Percentiles rank a stretch among this genome's conserved stretches.
Conservation (phyloP, 768 basidiomycete genomes). For the Rhodosporidiobolus odoratus region DNA sequence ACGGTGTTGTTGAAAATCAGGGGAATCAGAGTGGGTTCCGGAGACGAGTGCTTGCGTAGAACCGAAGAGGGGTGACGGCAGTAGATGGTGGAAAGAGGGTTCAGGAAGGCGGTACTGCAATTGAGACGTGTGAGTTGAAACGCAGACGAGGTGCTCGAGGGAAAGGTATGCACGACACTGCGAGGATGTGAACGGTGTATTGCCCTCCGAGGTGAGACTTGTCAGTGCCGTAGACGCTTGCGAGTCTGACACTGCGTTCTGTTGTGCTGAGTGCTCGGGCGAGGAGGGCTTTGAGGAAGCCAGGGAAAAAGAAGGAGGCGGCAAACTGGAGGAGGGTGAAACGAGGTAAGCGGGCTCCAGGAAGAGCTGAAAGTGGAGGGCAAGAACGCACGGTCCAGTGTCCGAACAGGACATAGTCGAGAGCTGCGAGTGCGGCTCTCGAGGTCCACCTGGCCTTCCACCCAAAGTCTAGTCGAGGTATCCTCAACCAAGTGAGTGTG, state of each 20-base stretch:
- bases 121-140: background rate
- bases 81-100: constrained; percentile 31
- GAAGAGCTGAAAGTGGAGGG: no score
- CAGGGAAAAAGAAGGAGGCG: constrained; percentile 20
- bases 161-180: constrained; percentile 23
- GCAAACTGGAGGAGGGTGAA: constrained; percentile 12
- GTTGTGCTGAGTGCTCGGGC: constrained; percentile 21
- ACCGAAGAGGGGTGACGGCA: constrained; percentile 21
- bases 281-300: constrained; percentile 24
- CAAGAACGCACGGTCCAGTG: constrained; percentile 23
- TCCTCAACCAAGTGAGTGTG: constrained; percentile 7
- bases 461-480: constrained; percentile 29
- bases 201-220: constrained; percentile 29
- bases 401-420: constrained; percentile 30
- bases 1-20: constrained; percentile 38
- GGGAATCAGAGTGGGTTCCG: constrained; percentile 30
- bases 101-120: constrained; percentile 33
- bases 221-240: constrained; percentile 14
- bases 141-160: background rate
- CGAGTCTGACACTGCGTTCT: constrained; percentile 23
- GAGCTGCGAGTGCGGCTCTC: background rate
- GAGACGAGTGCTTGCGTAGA: background rate
- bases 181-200: constrained; percentile 37
- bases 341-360: background rate
- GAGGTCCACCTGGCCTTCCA: constrained; percentile 12